Evolutionary conservation across 2,329 filamentous ascomycete genomes (phyloP), one percentile per base, ranked within the genome.

Genomic region (Atkinsonella hypoxylon): DNA sequence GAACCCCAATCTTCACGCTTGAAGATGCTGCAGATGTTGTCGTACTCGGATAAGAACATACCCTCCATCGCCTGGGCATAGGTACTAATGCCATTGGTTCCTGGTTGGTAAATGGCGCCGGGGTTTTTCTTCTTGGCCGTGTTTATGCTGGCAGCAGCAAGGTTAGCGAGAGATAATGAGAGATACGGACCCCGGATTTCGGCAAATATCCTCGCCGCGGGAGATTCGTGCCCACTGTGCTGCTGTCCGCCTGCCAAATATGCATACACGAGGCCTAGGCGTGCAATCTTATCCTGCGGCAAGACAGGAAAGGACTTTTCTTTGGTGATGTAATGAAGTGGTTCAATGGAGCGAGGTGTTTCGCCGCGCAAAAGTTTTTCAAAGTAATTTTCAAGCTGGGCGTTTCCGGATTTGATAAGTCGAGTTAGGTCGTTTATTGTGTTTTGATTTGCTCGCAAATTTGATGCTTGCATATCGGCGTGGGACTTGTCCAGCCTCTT

Each of bases 291-390:
- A 50, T 93, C 87, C 56, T 85, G 80, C 1, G 85, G 76, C 30
- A 97, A 77, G 10, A 83, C 75, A 9, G 93, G 93, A 60, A 97
- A 98, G 1, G 86, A 81, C 64, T 75, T 78, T 72, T 89, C 81
- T 68, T 97, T 97, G 17, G 89, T 96, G 60, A 96, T 84, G 62
- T 85, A 96, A 66, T 95, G 87, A 43, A 98, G 72, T 8, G 93
- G 90, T 63, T 98, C 93, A 47, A 97, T 78, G 2, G 86, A 80
- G 47, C 80, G 79, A 13, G 87, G 84, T 39, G 90, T 88, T 58
- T 95, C 87, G 54, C 77, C 79, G 43, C 77, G 74, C 38, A 98
- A 71, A 49, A 89, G 76, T 53, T 85, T 82, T 55, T 89, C 81
- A 62, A 96, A 95, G 50, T 91, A 78, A 51, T 82, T 82, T 66